Evolutionary conservation across 2,329 filamentous ascomycete genomes (phyloP), one percentile per base, ranked within the genome.

Genomic region (Colletotrichum tropicicola): DNA sequence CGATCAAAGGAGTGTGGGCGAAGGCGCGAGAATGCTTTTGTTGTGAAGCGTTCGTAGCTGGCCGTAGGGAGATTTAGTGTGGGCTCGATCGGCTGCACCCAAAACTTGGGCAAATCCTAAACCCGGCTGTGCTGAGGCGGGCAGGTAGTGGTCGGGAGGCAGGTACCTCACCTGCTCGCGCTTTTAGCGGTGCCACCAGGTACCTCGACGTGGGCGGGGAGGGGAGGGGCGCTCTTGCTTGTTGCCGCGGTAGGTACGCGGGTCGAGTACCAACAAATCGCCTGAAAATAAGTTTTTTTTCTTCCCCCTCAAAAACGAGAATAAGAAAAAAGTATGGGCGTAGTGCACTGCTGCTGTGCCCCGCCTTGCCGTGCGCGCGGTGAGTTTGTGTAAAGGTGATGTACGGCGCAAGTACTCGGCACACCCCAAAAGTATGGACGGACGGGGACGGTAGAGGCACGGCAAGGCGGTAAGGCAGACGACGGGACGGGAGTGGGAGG

Each of bases 41-140:
- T 54, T 54, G 41, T 49, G 62, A 62, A 51, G 62, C 62, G 57
- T 57, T 66, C 39, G 52, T 41, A 59, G 63, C 59, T 63, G 63
- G 59, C 59, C 57, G 62, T 66, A 59, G 63, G 63, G 59, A 66
- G 63, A 66, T 66, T 66, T 66, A 65, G 63, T 66, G 62, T 62
- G 63, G 63, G 59, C 63, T 66, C 47, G 59, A 64, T 59, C 59
- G 52, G 63, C 59, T 63, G 39, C 63, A 64, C 45, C 63, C 59
- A 66, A 64, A 64, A 43, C 45, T 44, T 43, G 53, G 39, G 63
- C 47, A 23, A 56, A 59, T 48, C 44, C 63, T 52, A 53, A 49
- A 45, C 57, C 58, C 21, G 62, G 44, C 58, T 62, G 49, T 35
- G 51, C 49, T 43, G 39, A 21, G 39, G 7, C 19, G 37, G n/a